Evolutionary conservation across 2,329 filamentous ascomycete genomes (phyloP).

Genomic region (Monosporascus sp.): DNA sequence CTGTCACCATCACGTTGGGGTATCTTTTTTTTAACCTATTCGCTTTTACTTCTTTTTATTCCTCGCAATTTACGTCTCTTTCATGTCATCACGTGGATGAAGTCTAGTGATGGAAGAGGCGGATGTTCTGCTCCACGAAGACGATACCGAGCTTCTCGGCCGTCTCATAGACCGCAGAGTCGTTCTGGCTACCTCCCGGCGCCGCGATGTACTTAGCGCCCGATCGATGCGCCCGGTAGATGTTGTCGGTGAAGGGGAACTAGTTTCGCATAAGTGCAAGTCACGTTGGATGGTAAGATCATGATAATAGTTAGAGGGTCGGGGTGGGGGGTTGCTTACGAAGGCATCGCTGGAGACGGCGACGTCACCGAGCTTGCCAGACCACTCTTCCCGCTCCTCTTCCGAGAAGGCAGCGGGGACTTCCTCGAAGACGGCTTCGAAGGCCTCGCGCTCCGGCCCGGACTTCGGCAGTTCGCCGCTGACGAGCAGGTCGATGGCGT

Average conservation of each 20-base stretch:
- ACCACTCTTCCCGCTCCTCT: slow-evolving; percentile 82
- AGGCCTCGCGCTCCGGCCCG: slow-evolving; percentile 79
- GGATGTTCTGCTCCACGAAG: slow-evolving; percentile 90
- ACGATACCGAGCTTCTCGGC: slow-evolving; percentile 88
- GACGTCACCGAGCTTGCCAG: slow-evolving; percentile 74
- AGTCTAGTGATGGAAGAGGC: slow-evolving; percentile 87
- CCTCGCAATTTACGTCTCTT: background rate
- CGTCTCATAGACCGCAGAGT: slow-evolving; percentile 75
- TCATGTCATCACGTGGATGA: background rate
- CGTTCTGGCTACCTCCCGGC: slow-evolving; percentile 85
- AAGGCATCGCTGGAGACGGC: slow-evolving; percentile 93
- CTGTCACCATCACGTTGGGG: too few species aligned
- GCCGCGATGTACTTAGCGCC: slow-evolving; percentile 96
- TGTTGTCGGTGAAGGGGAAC: slow-evolving; percentile 99
- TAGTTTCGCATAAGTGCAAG: slow-evolving; percentile 30
- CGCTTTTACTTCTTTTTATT: background rate
- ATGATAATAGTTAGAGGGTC: background rate
- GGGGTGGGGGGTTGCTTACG: slow-evolving; percentile 50
- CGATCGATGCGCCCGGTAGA: slow-evolving; percentile 83
- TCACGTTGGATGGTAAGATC: background rate
- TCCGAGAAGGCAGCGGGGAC: slow-evolving; percentile 77
- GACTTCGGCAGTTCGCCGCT: slow-evolving; percentile 81
- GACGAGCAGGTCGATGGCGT: slow-evolving; percentile 92
- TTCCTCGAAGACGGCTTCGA: slow-evolving; percentile 85
- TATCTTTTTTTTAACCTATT: background rate